phyloP scores from a whole-genome alignment of 352 stramenopile species.

The Phytophthora kernoviae region DNA sequence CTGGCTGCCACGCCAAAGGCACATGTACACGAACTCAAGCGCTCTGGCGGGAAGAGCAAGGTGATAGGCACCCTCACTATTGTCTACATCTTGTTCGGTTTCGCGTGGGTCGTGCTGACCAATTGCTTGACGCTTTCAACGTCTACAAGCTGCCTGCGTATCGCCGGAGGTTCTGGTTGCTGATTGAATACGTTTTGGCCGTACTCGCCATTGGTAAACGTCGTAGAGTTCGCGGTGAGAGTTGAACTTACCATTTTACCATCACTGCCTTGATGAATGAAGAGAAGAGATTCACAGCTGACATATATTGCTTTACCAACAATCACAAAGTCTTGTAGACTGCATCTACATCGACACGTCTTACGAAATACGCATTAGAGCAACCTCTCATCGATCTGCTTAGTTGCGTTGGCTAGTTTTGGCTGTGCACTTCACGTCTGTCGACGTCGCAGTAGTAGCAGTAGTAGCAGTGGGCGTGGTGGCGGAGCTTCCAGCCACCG shows the following conservation, averaged over 20 bases:
- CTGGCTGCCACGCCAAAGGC: conserved; percentile 58
- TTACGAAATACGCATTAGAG: background rate
- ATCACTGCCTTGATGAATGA: too few species aligned
- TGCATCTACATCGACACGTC: background rate
- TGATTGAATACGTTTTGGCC: conserved; percentile 1
- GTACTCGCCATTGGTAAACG: background rate
- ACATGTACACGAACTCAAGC: conserved; percentile 44
- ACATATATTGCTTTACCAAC: background rate
- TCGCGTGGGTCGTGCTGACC: conserved; percentile 57
- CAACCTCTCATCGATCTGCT: background rate
- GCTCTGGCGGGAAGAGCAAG: conserved; percentile 43
- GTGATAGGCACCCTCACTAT: conserved; percentile 37
- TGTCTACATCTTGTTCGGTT: conserved; percentile 41
- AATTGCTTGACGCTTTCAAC: conserved; percentile 58
- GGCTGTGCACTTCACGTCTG: conserved; percentile 16
- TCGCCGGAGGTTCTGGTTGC: conserved; percentile 55
- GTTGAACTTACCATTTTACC: too few species aligned
- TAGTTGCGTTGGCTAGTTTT: conserved; percentile 8
- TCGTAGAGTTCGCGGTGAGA: too few species aligned
- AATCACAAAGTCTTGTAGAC: background rate
- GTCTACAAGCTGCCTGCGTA: conserved; percentile 54
- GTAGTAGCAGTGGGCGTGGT: conserved; percentile 9
- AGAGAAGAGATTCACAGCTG: background rate
- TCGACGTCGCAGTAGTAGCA: conserved; percentile 9
- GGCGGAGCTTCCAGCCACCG: conserved; percentile 9